Evolutionary conservation across 768 basidiomycete species (phyloP).

Genomic region (Psilocybe cubensis): DNA sequence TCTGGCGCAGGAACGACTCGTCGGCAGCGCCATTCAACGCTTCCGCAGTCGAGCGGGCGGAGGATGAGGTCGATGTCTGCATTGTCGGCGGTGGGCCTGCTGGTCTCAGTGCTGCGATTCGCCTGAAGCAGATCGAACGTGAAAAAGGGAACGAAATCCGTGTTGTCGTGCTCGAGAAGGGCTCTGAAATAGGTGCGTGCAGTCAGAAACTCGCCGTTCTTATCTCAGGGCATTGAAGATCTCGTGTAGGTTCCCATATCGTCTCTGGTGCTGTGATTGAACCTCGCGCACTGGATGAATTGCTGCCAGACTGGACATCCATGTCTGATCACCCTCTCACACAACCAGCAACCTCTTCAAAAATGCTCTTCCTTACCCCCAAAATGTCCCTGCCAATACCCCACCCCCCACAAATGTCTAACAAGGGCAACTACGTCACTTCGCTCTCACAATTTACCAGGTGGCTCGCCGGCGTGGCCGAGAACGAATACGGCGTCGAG

Average conservation of each 20-base stretch:
- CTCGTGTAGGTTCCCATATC: conserved; percentile 83
- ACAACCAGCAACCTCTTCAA: conserved; percentile 75
- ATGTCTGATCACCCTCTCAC: conserved; percentile 73
- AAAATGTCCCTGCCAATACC: conserved; percentile 78
- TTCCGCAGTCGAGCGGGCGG: conserved; percentile 71
- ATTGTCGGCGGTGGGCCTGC: conserved; percentile 97
- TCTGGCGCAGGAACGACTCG: conserved; percentile 13
- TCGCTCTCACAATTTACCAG: conserved; percentile 88
- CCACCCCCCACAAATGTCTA: conserved; percentile 96
- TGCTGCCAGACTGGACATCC: conserved; percentile 83
- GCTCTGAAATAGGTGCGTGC: conserved; percentile 89
- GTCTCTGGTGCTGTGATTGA: conserved; percentile 96
- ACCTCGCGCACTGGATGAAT: conserved; percentile 87
- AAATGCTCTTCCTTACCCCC: conserved; percentile 86
- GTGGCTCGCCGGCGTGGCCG: conserved; percentile 89
- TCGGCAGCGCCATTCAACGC: conserved; percentile 46
- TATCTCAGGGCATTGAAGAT: neutral
- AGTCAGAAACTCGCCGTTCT: neutral
- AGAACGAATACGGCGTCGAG: conserved; percentile 81
- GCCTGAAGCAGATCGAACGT: conserved; percentile 89
- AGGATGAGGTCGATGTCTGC: conserved; percentile 94
- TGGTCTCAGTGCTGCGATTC: conserved; percentile 93
- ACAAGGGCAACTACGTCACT: conserved; percentile 90
- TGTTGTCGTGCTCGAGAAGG: conserved; percentile 96
- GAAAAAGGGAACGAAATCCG: conserved; percentile 81